A percentile compares a stretch with the other conserved stretches of the same genome.
Evolutionary conservation across 129 eudicot species (phyloP).

Genomic region (Centaurea solstitialis): DNA sequence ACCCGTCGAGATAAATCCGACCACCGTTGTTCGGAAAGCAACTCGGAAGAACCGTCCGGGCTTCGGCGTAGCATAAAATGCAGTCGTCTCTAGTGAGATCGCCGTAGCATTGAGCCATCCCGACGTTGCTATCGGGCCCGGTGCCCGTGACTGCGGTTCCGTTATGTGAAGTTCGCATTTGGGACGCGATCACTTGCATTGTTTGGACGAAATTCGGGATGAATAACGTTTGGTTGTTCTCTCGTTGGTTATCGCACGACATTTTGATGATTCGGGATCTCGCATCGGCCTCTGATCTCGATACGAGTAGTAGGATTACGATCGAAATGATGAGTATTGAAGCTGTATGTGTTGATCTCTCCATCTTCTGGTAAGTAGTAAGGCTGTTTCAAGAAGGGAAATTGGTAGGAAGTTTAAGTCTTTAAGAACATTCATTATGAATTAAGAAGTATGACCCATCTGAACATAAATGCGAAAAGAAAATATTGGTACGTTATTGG

Average conservation of each 20-base stretch:
- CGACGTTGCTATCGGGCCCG: constrained; percentile 46
- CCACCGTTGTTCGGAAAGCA: constrained; percentile 68
- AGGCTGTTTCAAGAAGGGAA: not conserved
- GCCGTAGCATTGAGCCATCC: constrained; percentile 78
- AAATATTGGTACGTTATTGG: not conserved
- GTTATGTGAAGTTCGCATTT: constrained; percentile 46
- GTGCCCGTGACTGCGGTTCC: constrained; percentile 51
- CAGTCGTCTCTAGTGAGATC: constrained; percentile 72
- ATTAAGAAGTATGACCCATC: not conserved
- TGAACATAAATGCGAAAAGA: not conserved
- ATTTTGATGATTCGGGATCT: constrained; percentile 46
- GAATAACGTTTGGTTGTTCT: constrained; percentile 39
- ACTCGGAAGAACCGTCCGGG: constrained; percentile 68
- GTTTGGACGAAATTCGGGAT: constrained; percentile 55
- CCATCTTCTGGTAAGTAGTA: constrained; percentile 8
- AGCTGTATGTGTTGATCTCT: constrained; percentile 12
- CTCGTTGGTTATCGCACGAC: constrained; percentile 36
- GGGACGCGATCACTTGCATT: constrained; percentile 53
- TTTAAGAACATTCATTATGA: not conserved
- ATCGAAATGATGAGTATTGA: constrained; percentile 9
- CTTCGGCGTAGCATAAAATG: constrained; percentile 63
- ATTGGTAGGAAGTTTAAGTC: not conserved
- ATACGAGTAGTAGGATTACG: constrained; percentile 20
- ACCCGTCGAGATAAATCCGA: constrained; percentile 68
- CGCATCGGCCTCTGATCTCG: constrained; percentile 49